Conservation (phyloP, 2,329 filamentous ascomycete species). For the Clonostachys rosea region DNA sequence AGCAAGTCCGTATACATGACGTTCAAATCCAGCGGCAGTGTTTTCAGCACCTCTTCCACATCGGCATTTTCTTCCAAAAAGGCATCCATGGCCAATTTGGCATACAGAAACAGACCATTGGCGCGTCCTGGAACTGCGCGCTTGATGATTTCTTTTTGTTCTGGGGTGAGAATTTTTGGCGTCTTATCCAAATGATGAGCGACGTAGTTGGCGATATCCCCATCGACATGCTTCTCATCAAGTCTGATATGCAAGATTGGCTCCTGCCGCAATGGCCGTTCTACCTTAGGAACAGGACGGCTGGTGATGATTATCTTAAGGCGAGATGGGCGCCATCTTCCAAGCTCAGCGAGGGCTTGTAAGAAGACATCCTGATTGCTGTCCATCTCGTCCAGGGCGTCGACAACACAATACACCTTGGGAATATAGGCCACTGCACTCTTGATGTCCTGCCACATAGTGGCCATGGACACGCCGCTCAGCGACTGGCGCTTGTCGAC, state of each 20-base stretch:
- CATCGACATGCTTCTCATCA: slow-evolving; percentile 24
- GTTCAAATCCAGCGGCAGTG: slow-evolving; percentile 3
- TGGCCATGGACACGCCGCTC: too few species aligned
- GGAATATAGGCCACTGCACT: slow-evolving; percentile 3
- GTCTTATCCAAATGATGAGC: slow-evolving; percentile 7
- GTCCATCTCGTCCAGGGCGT: slow-evolving; percentile 44
- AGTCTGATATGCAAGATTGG: slow-evolving; percentile 26
- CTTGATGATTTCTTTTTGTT: too few species aligned
- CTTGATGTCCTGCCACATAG: not conserved
- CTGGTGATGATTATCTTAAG: slow-evolving; percentile 39
- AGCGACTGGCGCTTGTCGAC: not conserved
- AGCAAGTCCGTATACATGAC: slow-evolving; percentile 5
- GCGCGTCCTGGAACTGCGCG: slow-evolving; percentile 23
- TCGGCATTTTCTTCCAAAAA: not conserved
- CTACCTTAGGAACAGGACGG: slow-evolving; percentile 23
- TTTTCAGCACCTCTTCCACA: too few species aligned
- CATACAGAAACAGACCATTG: slow-evolving; percentile 38
- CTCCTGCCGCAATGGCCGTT: slow-evolving; percentile 17
- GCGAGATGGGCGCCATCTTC: slow-evolving; percentile 15
- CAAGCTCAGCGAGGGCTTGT: slow-evolving; percentile 20
- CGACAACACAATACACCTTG: slow-evolving; percentile 29
- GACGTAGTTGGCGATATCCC: slow-evolving; percentile 33
- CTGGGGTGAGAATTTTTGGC: not conserved
- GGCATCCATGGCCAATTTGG: slow-evolving; percentile 33
- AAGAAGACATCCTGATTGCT: slow-evolving; percentile 22